Conservation (phyloP, 83 land plant genomes). For the Diphasiastrum complanatum region DNA sequence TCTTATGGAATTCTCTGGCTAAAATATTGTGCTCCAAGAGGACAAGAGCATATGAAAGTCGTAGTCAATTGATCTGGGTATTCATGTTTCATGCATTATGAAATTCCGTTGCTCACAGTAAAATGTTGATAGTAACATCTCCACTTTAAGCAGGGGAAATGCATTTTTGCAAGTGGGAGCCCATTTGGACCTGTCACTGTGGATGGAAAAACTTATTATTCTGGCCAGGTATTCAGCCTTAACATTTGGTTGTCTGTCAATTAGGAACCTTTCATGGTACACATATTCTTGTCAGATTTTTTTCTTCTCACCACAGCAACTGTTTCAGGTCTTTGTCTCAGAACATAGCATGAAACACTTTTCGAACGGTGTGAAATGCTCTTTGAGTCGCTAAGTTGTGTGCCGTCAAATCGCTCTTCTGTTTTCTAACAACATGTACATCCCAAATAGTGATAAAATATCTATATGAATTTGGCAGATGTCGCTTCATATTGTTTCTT, state of each 20-base stretch:
- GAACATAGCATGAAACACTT: no score
- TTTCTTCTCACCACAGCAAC: neutral
- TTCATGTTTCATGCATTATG: neutral
- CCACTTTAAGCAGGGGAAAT: constrained; percentile 52
- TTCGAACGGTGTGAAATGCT: no score
- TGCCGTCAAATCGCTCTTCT: no score
- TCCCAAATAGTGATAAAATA: no score
- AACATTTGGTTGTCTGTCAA: neutral
- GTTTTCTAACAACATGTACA: no score
- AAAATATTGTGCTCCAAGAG: no score
- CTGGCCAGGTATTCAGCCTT: constrained; percentile 61
- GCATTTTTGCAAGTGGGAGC: constrained; percentile 93
- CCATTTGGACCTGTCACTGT: constrained; percentile 85
- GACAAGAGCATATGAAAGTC: no score
- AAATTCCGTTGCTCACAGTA: neutral
- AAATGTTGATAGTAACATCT: neutral
- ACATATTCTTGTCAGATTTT: no score
- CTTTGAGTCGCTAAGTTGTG: no score
- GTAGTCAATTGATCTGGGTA: neutral
- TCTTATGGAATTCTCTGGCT: no score
- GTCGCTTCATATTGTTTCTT: no score
- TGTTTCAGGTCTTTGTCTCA: neutral
- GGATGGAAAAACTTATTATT: constrained; percentile 49
- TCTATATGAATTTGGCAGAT: no score
- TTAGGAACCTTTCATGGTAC: neutral